Evolutionary conservation across 176 grass and related monocot genomes (phyloP), one percentile per base, ranked within the genome.

Genomic region (Dactylis glomerata): DNA sequence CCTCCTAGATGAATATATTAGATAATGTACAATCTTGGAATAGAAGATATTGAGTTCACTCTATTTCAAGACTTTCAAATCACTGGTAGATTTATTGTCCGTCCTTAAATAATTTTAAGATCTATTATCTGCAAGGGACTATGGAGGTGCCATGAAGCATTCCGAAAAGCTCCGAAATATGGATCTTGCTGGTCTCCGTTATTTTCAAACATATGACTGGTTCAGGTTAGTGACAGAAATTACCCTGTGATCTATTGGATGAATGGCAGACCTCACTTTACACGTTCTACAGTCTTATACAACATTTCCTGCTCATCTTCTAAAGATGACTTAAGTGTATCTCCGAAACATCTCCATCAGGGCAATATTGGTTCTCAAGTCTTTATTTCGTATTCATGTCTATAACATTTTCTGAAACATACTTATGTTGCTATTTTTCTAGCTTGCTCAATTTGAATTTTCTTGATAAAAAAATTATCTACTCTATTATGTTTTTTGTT

Each of bases 191-290:
- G 95, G 90, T 57, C 88, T 97, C 58, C 92, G 94, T 82, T 97
- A 97, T 92, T 97, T 97, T 70, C 90, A 97, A 89, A 94, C 92
- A 82, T 94, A 97, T 81, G 95, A 97, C 73, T 94, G 95, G 92
- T 86, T 94, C 66, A 94, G 89, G 92, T 87, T 94, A 80, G 94
- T 97, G 92, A 89, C 90, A 68, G 87, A 80, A 86, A 84, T 94
- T 80, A 94, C 77, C 51, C 95, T 94, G 83, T 90, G 90, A 80
- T 97, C 94, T 84, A 68, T 97, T 92, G 92, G 95, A 68, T 97
- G 95, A 90, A 97, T 97, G 90, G 33, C 87, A 55, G 92, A 97
- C 83, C 86, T 97, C 5, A 76, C 89, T 67, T 57, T 97, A 86
- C 95, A 97, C 65, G 86, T 97, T 52, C 42, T 97, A 52, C 90